Percentiles rank a stretch among this genome's conserved stretches.
Conservation (phyloP, 768 basidiomycete genomes). For the Termitomyces sp. region DNA sequence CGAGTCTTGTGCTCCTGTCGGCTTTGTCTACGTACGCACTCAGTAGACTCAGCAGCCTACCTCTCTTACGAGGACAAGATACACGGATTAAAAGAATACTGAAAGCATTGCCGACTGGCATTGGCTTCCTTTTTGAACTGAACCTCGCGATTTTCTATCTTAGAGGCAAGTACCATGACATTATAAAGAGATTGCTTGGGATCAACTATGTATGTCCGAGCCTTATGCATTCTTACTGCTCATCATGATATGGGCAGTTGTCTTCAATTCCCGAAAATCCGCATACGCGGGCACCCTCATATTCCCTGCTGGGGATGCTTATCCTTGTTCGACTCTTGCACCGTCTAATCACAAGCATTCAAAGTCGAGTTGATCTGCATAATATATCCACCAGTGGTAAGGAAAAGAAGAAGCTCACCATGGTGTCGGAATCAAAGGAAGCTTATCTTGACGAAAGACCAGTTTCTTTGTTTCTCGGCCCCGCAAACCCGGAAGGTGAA, state of each 20-base stretch:
- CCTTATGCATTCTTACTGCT: background rate
- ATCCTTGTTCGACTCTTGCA: slow-evolving; percentile 59
- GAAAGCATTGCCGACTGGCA: slow-evolving; percentile 35
- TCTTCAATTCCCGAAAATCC: slow-evolving; percentile 69
- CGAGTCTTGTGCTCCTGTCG: slow-evolving; percentile 58
- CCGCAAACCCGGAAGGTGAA: slow-evolving; percentile 44
- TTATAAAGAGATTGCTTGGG: slow-evolving; percentile 60
- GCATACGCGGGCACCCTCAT: slow-evolving; percentile 72
- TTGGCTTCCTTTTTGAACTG: slow-evolving; percentile 60
- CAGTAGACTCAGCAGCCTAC: slow-evolving; percentile 37
- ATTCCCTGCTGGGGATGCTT: slow-evolving; percentile 78
- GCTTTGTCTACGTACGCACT: slow-evolving; percentile 60
- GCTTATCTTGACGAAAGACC: slow-evolving; percentile 55
- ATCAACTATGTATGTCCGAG: slow-evolving; percentile 52
- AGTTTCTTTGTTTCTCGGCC: slow-evolving; percentile 50
- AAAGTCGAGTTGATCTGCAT: slow-evolving; percentile 15
- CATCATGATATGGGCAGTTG: slow-evolving; percentile 36
- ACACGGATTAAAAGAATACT: slow-evolving; percentile 28
- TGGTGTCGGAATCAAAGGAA: slow-evolving; percentile 22
- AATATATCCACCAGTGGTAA: slow-evolving; percentile 15
- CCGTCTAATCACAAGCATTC: slow-evolving; percentile 46
- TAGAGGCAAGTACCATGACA: slow-evolving; percentile 71
- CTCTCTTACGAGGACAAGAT: slow-evolving; percentile 29
- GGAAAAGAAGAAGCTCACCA: slow-evolving; percentile 27
- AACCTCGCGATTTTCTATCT: slow-evolving; percentile 83